phyloP scores from a whole-genome alignment of 805 yeast species.

The Phaffomyces antillensis region DNA sequence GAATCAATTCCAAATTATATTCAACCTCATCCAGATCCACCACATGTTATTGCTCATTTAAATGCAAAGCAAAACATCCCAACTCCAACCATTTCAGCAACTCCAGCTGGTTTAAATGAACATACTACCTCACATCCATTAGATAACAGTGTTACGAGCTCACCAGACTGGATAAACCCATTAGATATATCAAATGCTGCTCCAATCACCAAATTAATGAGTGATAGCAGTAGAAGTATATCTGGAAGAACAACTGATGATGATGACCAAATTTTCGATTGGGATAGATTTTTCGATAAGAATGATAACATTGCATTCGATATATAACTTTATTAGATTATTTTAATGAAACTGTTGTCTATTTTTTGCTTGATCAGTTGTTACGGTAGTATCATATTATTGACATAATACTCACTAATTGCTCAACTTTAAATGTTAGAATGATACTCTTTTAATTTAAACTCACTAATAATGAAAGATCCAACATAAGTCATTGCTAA shows the following conservation, averaged over 20 bases:
- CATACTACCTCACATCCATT: not conserved
- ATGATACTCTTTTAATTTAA: too few relatives aligned
- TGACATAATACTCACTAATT: too few relatives aligned
- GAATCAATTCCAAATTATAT: not conserved
- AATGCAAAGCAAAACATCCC: too few relatives aligned
- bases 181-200: not conserved
- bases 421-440: too few relatives aligned
- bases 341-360: too few relatives aligned
- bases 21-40: not conserved
- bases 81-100: not conserved
- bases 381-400: too few relatives aligned
- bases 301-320: constrained; percentile 12
- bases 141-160: not conserved
- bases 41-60: too few relatives aligned
- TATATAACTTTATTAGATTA: not conserved
- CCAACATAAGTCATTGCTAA: too few relatives aligned
- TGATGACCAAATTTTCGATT: constrained; percentile 20
- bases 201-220: too few relatives aligned
- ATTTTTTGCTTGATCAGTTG: too few relatives aligned
- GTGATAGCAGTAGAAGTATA: not conserved
- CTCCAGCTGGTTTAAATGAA: not conserved
- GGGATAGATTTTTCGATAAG: constrained; percentile 23
- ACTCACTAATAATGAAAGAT: too few relatives aligned
- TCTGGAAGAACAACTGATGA: constrained; percentile 11
- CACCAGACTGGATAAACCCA: constrained; percentile 1